Evolutionary conservation across 345 rosid species (phyloP).

Genomic region (Eucalyptus marginata): DNA sequence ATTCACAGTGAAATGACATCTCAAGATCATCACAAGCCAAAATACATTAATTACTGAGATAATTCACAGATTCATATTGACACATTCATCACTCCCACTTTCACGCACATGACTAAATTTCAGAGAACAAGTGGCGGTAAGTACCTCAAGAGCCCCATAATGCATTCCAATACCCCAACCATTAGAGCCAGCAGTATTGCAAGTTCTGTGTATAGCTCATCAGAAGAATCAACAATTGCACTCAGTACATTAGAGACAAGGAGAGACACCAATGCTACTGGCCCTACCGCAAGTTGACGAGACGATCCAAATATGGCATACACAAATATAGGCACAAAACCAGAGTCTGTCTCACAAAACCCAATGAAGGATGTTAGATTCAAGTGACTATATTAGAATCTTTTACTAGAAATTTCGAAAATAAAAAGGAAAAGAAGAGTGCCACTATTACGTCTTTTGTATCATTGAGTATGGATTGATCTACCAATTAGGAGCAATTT

Average conservation of each 20-base stretch:
- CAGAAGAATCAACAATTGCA: slow-evolving; percentile 56
- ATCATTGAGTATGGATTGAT: not conserved
- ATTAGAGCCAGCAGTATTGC: slow-evolving; percentile 86
- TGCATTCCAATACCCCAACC: slow-evolving; percentile 90
- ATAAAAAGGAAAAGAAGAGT: not conserved
- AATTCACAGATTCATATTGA: not conserved
- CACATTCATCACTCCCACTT: not conserved
- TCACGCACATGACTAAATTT: not conserved
- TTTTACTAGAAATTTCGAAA: not conserved
- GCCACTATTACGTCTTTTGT: not conserved
- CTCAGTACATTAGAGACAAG: slow-evolving; percentile 85
- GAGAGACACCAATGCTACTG: slow-evolving; percentile 97
- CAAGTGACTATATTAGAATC: not conserved
- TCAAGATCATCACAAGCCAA: not conserved
- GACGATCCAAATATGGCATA: slow-evolving; percentile 90
- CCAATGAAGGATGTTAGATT: not conserved
- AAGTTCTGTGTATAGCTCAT: slow-evolving; percentile 71
- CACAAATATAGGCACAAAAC: slow-evolving; percentile 87
- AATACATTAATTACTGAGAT: not conserved
- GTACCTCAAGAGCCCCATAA: slow-evolving; percentile 95
- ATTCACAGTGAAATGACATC: not conserved
- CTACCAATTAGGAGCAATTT: not conserved
- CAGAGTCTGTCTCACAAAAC: slow-evolving; percentile 56
- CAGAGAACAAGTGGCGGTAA: not conserved
- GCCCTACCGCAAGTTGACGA: slow-evolving; percentile 98